These are phyloP conservation scores for Medicago arabica DNA, from an alignment of 306 rosid species.

Conservation along the genomic window DNA sequence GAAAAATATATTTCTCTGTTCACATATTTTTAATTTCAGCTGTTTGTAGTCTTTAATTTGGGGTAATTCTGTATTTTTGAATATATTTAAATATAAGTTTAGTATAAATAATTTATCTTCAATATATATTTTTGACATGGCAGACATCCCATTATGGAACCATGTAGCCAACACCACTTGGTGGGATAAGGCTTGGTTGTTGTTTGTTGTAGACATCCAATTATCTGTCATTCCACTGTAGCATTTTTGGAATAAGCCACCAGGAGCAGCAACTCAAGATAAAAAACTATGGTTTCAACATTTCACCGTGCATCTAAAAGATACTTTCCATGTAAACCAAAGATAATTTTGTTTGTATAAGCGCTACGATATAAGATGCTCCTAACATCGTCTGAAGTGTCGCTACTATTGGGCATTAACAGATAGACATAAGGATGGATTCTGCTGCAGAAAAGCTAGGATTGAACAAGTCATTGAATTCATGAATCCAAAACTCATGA, in stretches of 20 bases:
- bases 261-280: not conserved
- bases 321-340: slow-evolving; percentile 10
- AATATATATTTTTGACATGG: not conserved
- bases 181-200: no score
- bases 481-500: slow-evolving; percentile 9
- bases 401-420: not conserved
- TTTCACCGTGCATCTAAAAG: slow-evolving; percentile 9
- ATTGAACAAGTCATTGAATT: slow-evolving; percentile 35
- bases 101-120: not conserved
- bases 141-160: not conserved
- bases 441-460: slow-evolving; percentile 31
- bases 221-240: not conserved
- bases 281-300: slow-evolving; percentile 8
- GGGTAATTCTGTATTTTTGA: not conserved
- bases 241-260: not conserved
- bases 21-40: not conserved
- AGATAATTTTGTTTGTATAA: not conserved
- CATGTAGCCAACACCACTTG: no score
- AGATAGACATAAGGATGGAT: slow-evolving; percentile 13
- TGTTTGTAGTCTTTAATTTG: not conserved
- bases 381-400: not conserved
- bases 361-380: slow-evolving; percentile 7
- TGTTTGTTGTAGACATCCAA: no score
- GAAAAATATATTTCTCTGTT: not conserved
- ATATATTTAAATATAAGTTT: not conserved